Evolutionary conservation across 2,329 filamentous ascomycete genomes (phyloP).

Genomic region (Fusarium sp.): DNA sequence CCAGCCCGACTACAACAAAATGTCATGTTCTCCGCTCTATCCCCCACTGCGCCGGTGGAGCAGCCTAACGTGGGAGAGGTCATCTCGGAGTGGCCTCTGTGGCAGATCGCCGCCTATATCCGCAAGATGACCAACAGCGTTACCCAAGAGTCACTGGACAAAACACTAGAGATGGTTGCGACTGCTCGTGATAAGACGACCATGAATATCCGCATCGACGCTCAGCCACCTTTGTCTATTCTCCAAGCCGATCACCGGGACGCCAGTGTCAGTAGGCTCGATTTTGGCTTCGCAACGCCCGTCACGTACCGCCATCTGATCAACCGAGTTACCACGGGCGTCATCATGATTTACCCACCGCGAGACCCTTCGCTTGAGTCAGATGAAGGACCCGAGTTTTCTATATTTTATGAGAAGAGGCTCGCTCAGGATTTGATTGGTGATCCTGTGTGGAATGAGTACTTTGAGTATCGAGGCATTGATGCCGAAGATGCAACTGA

Average conservation of each 20-base stretch:
- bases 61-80: conserved; percentile 49
- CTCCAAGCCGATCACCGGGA: conserved; percentile 52
- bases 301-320: conserved; percentile 48
- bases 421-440: conserved; percentile 46
- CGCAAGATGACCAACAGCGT: conserved; percentile 51
- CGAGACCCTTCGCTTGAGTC: conserved; percentile 35
- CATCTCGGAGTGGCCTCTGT: conserved; percentile 51
- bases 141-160: conserved; percentile 47
- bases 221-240: conserved; percentile 50
- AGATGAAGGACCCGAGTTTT: conserved; percentile 52
- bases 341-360: conserved; percentile 49
- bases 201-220: conserved; percentile 49
- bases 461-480: conserved; percentile 53
- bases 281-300: conserved; percentile 54
- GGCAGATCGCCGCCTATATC: conserved; percentile 50
- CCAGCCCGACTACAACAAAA: conserved; percentile 52
- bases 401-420: conserved; percentile 50
- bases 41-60: conserved; percentile 40
- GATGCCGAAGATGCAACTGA: conserved; percentile 35
- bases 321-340: conserved; percentile 45
- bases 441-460: conserved; percentile 50
- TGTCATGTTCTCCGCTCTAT: conserved; percentile 46
- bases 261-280: conserved; percentile 39
- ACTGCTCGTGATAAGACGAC: conserved; percentile 51
- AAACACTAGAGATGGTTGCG: conserved; percentile 47